These are phyloP conservation scores for Chamaecyparis obtusa DNA, from an alignment of 75 land plant genomes.

Conservation along the genomic window DNA sequence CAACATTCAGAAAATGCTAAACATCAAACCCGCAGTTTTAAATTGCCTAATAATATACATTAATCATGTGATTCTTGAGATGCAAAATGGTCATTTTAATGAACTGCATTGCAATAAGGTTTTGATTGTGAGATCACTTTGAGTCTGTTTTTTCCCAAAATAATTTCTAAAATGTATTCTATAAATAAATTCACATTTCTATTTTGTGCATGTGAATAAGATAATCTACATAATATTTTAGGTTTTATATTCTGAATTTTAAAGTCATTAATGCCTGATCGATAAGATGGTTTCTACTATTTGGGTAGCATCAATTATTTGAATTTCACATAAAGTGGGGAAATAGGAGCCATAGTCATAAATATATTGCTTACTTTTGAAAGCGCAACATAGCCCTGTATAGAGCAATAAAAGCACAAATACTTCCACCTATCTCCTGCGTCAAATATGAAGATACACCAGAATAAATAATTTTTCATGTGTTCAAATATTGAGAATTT, in stretches of 20 bases:
- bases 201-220: neutral
- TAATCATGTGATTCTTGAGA: neutral
- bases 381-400: conserved; percentile 79
- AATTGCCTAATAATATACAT: neutral
- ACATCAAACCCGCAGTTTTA: neutral
- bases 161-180: neutral
- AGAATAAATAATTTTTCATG: neutral
- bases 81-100: neutral
- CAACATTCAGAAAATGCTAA: neutral
- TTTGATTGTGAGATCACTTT: neutral
- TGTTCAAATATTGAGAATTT: neutral
- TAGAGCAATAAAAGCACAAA: conserved; percentile 74
- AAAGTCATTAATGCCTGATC: neutral
- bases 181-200: neutral
- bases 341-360: neutral
- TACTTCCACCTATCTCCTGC: conserved; percentile 79
- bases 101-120: neutral
- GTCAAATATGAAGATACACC: neutral
- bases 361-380: conserved; percentile 56
- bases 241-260: neutral
- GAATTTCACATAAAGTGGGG: neutral
- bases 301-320: neutral
- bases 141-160: neutral
- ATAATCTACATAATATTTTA: neutral
- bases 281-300: neutral